A percentile compares a stretch with the other conserved stretches of the same genome.
Evolutionary conservation across 495 filamentous ascomycete genomes (phyloP).

Genomic region (Apiosordaria backusii): DNA sequence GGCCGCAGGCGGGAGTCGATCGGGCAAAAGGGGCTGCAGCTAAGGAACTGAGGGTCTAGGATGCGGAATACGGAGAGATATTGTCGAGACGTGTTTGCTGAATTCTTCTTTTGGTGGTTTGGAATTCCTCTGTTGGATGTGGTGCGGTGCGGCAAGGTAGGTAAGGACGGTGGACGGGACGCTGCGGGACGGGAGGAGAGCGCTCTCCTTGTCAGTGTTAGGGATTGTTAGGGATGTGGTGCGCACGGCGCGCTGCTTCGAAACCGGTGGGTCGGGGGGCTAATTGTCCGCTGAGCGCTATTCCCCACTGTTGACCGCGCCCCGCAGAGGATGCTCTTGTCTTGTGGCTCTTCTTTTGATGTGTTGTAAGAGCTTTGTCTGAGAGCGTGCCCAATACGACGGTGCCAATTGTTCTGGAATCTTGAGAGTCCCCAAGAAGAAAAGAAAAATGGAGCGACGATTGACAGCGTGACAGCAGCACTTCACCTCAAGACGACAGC

Average conservation of each 20-base stretch:
- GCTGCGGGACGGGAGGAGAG: no score
- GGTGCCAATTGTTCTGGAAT: neutral
- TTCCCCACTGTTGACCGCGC: conserved; percentile 12
- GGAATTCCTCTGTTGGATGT: conserved; percentile 7
- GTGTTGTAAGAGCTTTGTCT: neutral
- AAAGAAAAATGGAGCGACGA: conserved; percentile 2
- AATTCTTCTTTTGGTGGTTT: conserved; percentile 2
- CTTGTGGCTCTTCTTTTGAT: neutral
- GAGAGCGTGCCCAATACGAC: conserved; percentile 9
- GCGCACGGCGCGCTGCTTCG: conserved; percentile 10
- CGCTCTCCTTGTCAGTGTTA: neutral
- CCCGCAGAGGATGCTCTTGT: conserved; percentile 17
- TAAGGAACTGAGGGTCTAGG: conserved; percentile 20
- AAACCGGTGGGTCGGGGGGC: conserved; percentile 17
- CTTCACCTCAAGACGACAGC: conserved; percentile 9
- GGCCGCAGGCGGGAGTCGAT: neutral
- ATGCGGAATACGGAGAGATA: conserved; percentile 1
- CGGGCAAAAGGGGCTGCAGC: conserved; percentile 2
- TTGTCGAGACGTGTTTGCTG: neutral
- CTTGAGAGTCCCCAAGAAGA: neutral
- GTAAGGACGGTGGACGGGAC: conserved; percentile 2
- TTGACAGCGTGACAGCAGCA: neutral
- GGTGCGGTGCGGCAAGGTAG: conserved; percentile 18
- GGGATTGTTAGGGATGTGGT: neutral
- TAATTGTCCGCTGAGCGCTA: conserved; percentile 3